phyloP scores from a whole-genome alignment of 2,329 filamentous ascomycete species.

The Ophiostoma sp. region DNA sequence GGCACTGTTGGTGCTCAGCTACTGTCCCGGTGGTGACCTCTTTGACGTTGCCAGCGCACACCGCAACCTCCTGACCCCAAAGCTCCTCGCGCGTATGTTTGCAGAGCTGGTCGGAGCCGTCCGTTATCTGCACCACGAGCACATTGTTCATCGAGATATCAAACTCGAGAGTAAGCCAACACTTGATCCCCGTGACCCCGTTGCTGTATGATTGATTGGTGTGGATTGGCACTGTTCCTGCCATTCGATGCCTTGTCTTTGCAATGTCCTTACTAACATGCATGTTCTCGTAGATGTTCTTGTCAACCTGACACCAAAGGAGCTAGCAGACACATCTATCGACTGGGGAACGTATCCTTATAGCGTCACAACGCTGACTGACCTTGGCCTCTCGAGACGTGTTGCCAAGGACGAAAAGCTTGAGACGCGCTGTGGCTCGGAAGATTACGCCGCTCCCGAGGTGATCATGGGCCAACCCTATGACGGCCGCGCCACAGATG shows the following conservation, averaged over 20 bases:
- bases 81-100: constrained; percentile 77
- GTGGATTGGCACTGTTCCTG: background rate
- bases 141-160: constrained; percentile 93
- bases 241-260: background rate
- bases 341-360: constrained; percentile 74
- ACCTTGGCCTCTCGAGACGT: constrained; percentile 81
- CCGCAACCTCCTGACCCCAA: constrained; percentile 60
- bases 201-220: background rate
- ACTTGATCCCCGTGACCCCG: background rate
- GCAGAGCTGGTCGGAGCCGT: constrained; percentile 82
- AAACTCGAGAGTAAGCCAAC: constrained; percentile 78
- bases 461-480: constrained; percentile 94
- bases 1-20: constrained; percentile 80
- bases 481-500: constrained; percentile 85
- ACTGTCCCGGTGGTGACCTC: constrained; percentile 89
- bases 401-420: constrained; percentile 82
- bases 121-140: constrained; percentile 74
- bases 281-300: constrained; percentile 65
- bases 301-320: constrained; percentile 69
- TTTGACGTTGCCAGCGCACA: constrained; percentile 84
- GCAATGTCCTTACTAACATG: background rate
- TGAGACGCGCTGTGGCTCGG: constrained; percentile 89
- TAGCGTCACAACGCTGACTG: constrained; percentile 81
- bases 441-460: constrained; percentile 95
- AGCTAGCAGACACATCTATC: constrained; percentile 57